Conservation (phyloP, 768 basidiomycete genomes). For the Guyanaporus albipodus region DNA sequence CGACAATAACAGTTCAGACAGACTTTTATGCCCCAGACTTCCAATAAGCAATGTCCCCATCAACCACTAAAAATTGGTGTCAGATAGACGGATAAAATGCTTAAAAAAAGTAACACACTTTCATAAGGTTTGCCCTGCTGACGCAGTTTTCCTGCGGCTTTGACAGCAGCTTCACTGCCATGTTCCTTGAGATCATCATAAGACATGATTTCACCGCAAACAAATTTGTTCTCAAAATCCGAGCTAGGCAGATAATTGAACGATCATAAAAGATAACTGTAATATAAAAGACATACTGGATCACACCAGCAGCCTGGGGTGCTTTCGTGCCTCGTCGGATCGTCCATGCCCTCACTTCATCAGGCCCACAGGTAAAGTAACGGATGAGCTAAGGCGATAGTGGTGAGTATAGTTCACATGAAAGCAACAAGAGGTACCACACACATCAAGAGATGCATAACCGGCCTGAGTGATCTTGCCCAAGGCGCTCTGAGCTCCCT, state of each 20-base stretch:
- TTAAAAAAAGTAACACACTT: constrained; percentile 47
- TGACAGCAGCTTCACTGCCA: constrained; percentile 87
- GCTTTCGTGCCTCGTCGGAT: constrained; percentile 92
- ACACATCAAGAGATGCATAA: constrained; percentile 78
- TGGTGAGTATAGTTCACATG: background rate
- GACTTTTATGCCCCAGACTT: constrained; percentile 67
- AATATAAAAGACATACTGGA: constrained; percentile 64
- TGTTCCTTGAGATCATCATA: constrained; percentile 88
- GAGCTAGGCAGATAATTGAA: constrained; percentile 45
- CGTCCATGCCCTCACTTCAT: constrained; percentile 98
- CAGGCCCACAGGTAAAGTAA: constrained; percentile 96
- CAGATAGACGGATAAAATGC: constrained; percentile 2
- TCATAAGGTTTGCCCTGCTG: constrained; percentile 98
- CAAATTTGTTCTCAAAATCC: constrained; percentile 97
- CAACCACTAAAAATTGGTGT: constrained; percentile 52
- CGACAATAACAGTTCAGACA: no score
- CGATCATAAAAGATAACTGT: background rate
- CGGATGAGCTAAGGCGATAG: constrained; percentile 68
- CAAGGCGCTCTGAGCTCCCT: constrained; percentile 70
- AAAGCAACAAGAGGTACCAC: constrained; percentile 22
- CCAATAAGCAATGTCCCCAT: constrained; percentile 93
- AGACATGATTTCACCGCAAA: constrained; percentile 95
- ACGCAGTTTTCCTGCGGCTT: constrained; percentile 90
- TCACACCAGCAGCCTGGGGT: constrained; percentile 96
- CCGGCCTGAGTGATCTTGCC: constrained; percentile 96